Evolutionary conservation across 177 flowering plant genomes (phyloP), one percentile per base, ranked within the genome.

Genomic region (Tripterygium wilfordii): DNA sequence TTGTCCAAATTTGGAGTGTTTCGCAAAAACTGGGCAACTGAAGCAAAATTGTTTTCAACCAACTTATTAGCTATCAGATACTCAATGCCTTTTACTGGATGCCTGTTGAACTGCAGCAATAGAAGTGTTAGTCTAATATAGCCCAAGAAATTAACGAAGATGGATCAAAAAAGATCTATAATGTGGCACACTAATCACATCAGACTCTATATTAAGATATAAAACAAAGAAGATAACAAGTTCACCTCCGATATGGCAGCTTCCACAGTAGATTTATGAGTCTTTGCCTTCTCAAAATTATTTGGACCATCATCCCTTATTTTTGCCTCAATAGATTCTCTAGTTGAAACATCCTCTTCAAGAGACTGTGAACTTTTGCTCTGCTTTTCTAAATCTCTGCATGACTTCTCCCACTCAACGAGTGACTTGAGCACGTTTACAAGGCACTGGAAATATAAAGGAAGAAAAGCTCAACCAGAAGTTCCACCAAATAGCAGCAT

Each of bases 221-320:
- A n/a, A n/a, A n/a, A n/a, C n/a, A n/a, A n/a, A n/a, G n/a, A n/a
- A n/a, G n/a, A n/a, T n/a, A n/a, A n/a, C n/a, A n/a, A n/a, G 30
- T 48, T 67, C 67, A 87, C 99, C 97, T 87, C 95, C 36, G 96
- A 53, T 29, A 89, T 69, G 23, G 86, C 95, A 76, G 97, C 83
- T 74, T 94, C 97, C 81, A 81, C 36, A 18, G 95, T 89, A 45
- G 97, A 86, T 57, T 89, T 94, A 43, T 94, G 99, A 61, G 97
- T 95, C 69, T 89, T 89, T 28, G 83, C 85, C 75, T 79, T 89
- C 76, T 92, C 95, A 73, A 87, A 92, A 45, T 68, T 74, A 66
- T 56, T 77, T 26, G 81, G 66, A 17, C 52, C 33, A 51, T 81
- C 89, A 22, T 82, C 95, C 59, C 69, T 61, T 58, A 42, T 58